phyloP scores from a whole-genome alignment of 495 filamentous ascomycete species.

The Sporormia fimetaria region DNA sequence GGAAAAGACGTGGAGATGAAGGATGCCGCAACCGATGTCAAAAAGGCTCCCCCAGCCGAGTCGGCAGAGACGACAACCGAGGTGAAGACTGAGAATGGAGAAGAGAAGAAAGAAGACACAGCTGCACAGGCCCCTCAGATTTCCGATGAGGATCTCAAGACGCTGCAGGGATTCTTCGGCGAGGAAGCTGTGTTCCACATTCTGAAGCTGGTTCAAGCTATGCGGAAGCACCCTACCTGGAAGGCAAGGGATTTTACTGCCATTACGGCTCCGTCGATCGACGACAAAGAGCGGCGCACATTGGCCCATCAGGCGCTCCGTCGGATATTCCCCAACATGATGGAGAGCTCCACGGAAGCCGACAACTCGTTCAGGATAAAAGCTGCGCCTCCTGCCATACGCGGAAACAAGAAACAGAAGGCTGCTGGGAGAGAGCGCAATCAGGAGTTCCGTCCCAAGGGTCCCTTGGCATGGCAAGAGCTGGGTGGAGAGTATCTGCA shows the following conservation, averaged over 20 bases:
- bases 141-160: conserved; percentile 19
- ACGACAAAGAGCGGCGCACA: conserved; percentile 50
- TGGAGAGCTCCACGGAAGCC: conserved; percentile 51
- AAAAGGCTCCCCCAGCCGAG: background rate
- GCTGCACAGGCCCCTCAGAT: conserved; percentile 5
- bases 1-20: background rate
- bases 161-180: conserved; percentile 29
- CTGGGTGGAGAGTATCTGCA: conserved; percentile 74
- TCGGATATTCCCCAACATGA: conserved; percentile 52
- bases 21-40: background rate
- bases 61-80: conserved; percentile 1
- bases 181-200: conserved; percentile 20
- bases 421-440: conserved; percentile 21
- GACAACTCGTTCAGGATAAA: conserved; percentile 50
- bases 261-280: conserved; percentile 35
- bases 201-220: conserved; percentile 21
- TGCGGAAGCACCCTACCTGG: conserved; percentile 24
- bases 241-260: conserved; percentile 35
- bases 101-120: conserved; percentile 1
- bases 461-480: conserved; percentile 45
- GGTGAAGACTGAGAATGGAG: conserved; percentile 6
- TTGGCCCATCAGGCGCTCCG: conserved; percentile 56
- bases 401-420: conserved; percentile 9
- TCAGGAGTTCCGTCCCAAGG: conserved; percentile 14
- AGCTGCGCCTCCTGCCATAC: conserved; percentile 32